These are phyloP conservation scores for Bolboschoenoplectus hybrid DNA, from an alignment of 202 grass and related monocot species.

Conservation along the genomic window DNA sequence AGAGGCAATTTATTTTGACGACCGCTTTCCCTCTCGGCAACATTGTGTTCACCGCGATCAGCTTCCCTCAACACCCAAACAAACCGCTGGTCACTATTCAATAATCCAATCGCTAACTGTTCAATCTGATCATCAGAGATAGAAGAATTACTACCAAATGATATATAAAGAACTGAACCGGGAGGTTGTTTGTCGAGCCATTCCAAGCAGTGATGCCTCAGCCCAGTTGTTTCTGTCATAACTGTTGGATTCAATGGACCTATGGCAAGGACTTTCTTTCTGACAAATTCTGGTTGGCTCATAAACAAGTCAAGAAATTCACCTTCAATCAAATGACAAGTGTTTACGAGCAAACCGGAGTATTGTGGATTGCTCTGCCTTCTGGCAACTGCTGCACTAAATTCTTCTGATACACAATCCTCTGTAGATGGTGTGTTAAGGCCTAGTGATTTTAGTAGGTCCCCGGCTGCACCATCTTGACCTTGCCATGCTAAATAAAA, in stretches of 20 bases:
- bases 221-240: neutral
- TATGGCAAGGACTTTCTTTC: constrained; percentile 55
- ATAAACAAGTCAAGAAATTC: constrained; percentile 48
- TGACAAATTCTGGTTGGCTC: neutral
- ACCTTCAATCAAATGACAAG: constrained; percentile 47
- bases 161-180: constrained; percentile 65
- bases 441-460: constrained; percentile 37
- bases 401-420: constrained; percentile 52
- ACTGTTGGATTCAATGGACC: constrained; percentile 51
- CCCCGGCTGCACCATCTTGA: neutral
- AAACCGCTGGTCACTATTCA: constrained; percentile 49
- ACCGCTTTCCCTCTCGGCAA: neutral
- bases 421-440: constrained; percentile 44
- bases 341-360: constrained; percentile 41
- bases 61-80: constrained; percentile 72
- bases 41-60: constrained; percentile 44
- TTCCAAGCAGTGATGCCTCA: constrained; percentile 47
- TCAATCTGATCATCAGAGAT: constrained; percentile 44
- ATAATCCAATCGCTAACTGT: constrained; percentile 46
- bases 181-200: constrained; percentile 69
- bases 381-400: constrained; percentile 35
- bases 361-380: neutral
- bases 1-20: constrained; percentile 32
- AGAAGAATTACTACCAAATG: constrained; percentile 56
- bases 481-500: neutral